phyloP scores from a whole-genome alignment of 495 filamentous ascomycete species.

The Penicillium lagena region DNA sequence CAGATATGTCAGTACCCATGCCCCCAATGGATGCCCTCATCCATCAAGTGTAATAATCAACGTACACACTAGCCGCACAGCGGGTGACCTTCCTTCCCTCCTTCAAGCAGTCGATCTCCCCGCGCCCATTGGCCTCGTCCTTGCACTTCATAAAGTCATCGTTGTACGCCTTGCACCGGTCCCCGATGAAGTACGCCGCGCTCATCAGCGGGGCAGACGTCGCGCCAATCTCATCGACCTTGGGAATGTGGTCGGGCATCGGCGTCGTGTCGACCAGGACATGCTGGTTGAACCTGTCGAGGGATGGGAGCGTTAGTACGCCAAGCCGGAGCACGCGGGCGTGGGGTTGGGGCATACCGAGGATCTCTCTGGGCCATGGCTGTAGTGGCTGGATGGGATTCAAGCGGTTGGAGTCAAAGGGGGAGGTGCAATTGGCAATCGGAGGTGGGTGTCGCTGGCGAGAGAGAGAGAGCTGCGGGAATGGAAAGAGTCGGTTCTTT shows the following conservation, averaged over 20 bases:
- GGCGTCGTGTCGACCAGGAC: conserved; percentile 94
- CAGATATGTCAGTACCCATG: conserved; percentile 4
- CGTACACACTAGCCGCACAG: conserved; percentile 94
- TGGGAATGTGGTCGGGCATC: conserved; percentile 83
- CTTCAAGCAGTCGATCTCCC: conserved; percentile 90
- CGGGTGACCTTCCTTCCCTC: conserved; percentile 94
- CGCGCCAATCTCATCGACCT: conserved; percentile 83
- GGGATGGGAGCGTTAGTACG: conserved; percentile 14
- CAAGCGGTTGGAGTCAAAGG: conserved; percentile 1
- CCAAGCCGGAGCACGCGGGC: too few relatives aligned
- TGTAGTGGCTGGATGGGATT: conserved; percentile 14
- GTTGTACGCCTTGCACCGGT: conserved; percentile 88
- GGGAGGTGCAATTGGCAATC: conserved; percentile 16
- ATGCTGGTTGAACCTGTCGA: conserved; percentile 79
- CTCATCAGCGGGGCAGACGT: conserved; percentile 86
- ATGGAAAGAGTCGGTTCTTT: conserved; percentile 29
- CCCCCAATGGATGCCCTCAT: too few relatives aligned
- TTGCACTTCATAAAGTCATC: conserved; percentile 99
- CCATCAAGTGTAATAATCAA: conserved; percentile 13
- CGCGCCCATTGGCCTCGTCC: conserved; percentile 76
- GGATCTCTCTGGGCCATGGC: conserved; percentile 46
- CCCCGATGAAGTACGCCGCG: conserved; percentile 96
- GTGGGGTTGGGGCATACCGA: conserved; percentile 25
- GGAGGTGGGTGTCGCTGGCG: conserved; percentile 11
- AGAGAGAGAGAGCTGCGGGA: conserved; percentile 20